Conservation (phyloP, 2,329 filamentous ascomycete genomes). For the Fusarium siculi region DNA sequence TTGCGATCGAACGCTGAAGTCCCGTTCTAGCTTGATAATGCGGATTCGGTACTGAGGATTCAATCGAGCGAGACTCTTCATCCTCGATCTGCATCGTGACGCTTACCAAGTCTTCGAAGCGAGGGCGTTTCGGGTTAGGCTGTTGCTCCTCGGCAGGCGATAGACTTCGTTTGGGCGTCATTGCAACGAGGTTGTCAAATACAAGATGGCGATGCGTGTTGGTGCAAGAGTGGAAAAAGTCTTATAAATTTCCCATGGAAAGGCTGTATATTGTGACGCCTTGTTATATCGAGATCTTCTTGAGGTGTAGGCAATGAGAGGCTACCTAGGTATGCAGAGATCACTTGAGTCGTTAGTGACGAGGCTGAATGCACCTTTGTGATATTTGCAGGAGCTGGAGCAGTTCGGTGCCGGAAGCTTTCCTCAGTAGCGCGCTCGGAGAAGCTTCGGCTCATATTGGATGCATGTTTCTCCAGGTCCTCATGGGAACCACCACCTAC, state of each 20-base stretch:
- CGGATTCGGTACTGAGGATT: slow-evolving; percentile 44
- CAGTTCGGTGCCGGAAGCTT: slow-evolving; percentile 3
- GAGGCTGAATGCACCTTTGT: background rate
- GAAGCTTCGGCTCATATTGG: slow-evolving; percentile 31
- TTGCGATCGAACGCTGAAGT: slow-evolving; percentile 65
- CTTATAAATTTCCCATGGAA: slow-evolving; percentile 9
- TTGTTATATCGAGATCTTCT: background rate
- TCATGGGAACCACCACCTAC: background rate
- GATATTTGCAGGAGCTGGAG: background rate
- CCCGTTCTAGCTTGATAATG: slow-evolving; percentile 50
- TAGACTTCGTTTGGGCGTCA: slow-evolving; percentile 53
- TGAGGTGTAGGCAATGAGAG: background rate
- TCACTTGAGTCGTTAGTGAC: background rate
- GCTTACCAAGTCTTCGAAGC: slow-evolving; percentile 16
- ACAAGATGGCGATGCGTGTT: background rate
- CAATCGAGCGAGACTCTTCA: slow-evolving; percentile 28
- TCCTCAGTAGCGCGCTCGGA: slow-evolving; percentile 12
- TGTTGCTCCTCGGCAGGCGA: slow-evolving; percentile 44
- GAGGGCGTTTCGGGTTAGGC: slow-evolving; percentile 47
- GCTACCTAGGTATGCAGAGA: background rate
- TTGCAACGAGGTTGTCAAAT: slow-evolving; percentile 17
- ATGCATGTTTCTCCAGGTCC: background rate
- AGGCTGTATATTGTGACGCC: background rate
- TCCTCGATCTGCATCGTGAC: slow-evolving; percentile 13
- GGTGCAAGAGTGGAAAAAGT: background rate